phyloP scores from a whole-genome alignment of 805 yeast genomes.

The Hanseniaspora valbyensis region DNA sequence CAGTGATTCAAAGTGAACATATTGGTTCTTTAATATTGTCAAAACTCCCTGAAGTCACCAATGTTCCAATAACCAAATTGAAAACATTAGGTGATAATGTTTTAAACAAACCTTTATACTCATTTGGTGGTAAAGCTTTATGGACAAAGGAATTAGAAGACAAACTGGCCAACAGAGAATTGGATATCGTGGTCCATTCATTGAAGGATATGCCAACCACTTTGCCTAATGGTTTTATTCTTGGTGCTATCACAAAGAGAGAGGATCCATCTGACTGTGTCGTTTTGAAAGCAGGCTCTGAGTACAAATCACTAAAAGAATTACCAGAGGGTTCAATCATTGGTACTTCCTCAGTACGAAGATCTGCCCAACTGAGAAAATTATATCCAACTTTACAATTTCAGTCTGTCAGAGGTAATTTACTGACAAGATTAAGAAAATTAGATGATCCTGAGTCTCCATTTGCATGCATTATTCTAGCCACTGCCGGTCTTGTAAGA shows the following conservation, averaged over 20 bases:
- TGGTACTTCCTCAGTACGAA: conserved; percentile 88
- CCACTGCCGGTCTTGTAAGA: conserved; percentile 83
- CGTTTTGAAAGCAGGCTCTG: conserved; percentile 56
- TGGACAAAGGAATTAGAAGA: conserved; percentile 96
- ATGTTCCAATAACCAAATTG: conserved; percentile 64
- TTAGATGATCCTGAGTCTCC: conserved; percentile 60
- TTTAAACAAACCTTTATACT: conserved; percentile 72
- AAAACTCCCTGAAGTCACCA: conserved; percentile 48
- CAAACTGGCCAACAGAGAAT: conserved; percentile 52
- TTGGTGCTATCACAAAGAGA: conserved; percentile 77
- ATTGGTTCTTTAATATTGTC: conserved; percentile 51
- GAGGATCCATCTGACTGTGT: conserved; percentile 92
- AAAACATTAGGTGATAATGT: conserved; percentile 86
- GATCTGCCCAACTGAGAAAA: conserved; percentile 81
- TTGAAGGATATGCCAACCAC: conserved; percentile 87
- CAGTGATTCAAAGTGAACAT: conserved; percentile 73
- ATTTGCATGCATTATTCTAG: conserved; percentile 68
- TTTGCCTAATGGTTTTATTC: conserved; percentile 77
- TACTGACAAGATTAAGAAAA: conserved; percentile 69
- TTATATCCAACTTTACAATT: conserved; percentile 65
- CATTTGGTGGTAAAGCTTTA: conserved; percentile 90
- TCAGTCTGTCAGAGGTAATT: conserved; percentile 77
- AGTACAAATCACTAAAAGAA: conserved; percentile 54
- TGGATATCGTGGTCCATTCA: conserved; percentile 88
- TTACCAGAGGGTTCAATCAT: conserved; percentile 78